phyloP scores from a whole-genome alignment of 805 yeast genomes.

The Hemisphaericaspora nanyangensis region DNA sequence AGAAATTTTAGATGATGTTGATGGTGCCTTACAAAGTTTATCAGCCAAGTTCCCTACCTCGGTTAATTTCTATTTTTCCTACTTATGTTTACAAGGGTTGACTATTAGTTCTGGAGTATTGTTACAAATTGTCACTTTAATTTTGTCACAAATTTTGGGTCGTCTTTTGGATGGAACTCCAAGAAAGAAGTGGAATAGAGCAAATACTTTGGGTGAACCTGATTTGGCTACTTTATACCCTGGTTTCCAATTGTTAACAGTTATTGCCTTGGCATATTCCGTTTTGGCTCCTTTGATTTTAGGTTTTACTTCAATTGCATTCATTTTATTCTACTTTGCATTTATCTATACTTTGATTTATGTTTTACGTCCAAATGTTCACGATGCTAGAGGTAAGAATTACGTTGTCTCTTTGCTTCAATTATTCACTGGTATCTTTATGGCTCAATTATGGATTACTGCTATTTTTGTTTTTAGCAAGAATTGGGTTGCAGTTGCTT shows the following conservation, averaged over 20 bases:
- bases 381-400: conserved; percentile 67
- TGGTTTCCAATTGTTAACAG: conserved; percentile 65
- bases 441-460: conserved; percentile 64
- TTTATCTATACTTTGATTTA: conserved; percentile 59
- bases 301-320: conserved; percentile 61
- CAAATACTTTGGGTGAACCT: conserved; percentile 58
- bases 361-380: conserved; percentile 52
- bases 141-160: conserved; percentile 69
- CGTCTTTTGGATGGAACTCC: conserved; percentile 79
- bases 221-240: conserved; percentile 86
- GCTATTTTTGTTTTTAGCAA: conserved; percentile 75
- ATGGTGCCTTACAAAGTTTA: conserved; percentile 67
- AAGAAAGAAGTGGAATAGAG: conserved; percentile 84
- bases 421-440: conserved; percentile 65
- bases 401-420: conserved; percentile 73
- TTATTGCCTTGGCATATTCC: conserved; percentile 71
- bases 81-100: conserved; percentile 78
- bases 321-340: conserved; percentile 56
- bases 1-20: conserved; percentile 63
- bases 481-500: conserved; percentile 73
- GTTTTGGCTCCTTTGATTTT: conserved; percentile 73
- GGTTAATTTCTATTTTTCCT: conserved; percentile 83
- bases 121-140: conserved; percentile 69
- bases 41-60: conserved; percentile 82
- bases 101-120: conserved; percentile 72